These are phyloP conservation scores for Metarhizium sp. DNA, from an alignment of 2,329 filamentous ascomycete genomes.

Conservation along the genomic window DNA sequence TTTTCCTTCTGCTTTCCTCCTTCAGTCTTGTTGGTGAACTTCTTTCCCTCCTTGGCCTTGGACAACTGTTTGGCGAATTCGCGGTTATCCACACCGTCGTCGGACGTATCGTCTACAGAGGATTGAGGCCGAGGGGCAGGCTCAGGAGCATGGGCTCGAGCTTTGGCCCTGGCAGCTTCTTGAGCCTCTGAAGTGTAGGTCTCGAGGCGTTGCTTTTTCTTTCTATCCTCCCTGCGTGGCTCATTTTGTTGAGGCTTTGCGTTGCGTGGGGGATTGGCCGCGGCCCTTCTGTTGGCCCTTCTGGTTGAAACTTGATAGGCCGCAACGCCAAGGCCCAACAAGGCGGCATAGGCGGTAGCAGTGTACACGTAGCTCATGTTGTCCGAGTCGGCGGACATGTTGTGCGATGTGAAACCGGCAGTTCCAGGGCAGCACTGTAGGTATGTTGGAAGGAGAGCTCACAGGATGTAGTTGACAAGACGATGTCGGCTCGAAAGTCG, in stretches of 20 bases:
- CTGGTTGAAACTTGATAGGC: constrained; percentile 26
- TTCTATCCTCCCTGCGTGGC: constrained; percentile 30
- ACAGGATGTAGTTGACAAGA: background rate
- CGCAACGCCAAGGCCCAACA: constrained; percentile 26
- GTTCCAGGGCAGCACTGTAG: background rate
- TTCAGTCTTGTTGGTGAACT: constrained; percentile 43
- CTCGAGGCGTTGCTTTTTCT: constrained; percentile 38
- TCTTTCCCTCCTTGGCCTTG: constrained; percentile 60
- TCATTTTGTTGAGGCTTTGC: constrained; percentile 21
- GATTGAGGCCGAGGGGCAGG: constrained; percentile 2
- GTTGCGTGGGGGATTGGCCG: constrained; percentile 17
- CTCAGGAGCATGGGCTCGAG: constrained; percentile 10
- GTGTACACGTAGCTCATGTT: constrained; percentile 27
- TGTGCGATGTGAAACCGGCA: constrained; percentile 3
- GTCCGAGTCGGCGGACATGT: constrained; percentile 20
- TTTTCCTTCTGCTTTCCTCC: constrained; percentile 55
- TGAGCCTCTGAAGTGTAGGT: constrained; percentile 28
- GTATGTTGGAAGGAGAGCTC: background rate
- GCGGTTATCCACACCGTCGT: constrained; percentile 57
- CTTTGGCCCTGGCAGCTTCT: constrained; percentile 30
- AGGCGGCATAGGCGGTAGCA: constrained; percentile 25
- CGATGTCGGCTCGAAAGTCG: background rate
- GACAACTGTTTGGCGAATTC: constrained; percentile 70
- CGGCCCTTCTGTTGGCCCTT: constrained; percentile 22
- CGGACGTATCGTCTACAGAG: constrained; percentile 30